Evolutionary conservation across 805 yeast genomes (phyloP).

Genomic region (Dipodascopsis uninucleata): DNA sequence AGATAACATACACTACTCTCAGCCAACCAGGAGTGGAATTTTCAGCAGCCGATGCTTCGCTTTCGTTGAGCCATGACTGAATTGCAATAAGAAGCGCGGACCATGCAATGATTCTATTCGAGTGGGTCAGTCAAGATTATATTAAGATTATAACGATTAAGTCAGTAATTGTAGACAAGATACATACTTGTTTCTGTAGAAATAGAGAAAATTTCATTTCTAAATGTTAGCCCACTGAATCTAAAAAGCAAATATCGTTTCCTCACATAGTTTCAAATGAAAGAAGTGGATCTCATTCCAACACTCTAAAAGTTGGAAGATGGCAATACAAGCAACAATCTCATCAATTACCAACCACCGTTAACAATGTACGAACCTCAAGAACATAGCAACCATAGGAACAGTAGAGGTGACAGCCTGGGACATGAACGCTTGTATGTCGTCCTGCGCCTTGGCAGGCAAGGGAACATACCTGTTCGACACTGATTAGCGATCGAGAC

Average conservation of each 20-base stretch:
- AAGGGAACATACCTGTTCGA: constrained; percentile 8
- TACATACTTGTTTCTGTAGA: constrained; percentile 1
- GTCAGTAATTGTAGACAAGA: background rate
- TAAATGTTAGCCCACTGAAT: too few species aligned
- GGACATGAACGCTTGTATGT: constrained; percentile 13
- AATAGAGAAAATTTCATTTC: too few species aligned
- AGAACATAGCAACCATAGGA: constrained; percentile 27
- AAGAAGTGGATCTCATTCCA: too few species aligned
- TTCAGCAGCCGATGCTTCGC: constrained; percentile 5
- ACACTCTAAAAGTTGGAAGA: too few species aligned
- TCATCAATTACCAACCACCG: too few species aligned
- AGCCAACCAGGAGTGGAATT: constrained; percentile 23
- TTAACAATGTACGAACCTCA: too few species aligned
- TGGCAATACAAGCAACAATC: constrained; percentile 1
- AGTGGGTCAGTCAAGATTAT: background rate
- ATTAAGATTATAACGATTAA: background rate
- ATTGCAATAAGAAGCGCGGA: constrained; percentile 21
- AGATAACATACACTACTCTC: constrained; percentile 15
- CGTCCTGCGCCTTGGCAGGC: constrained; percentile 5
- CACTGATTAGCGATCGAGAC: too few species aligned
- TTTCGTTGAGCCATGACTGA: constrained; percentile 25
- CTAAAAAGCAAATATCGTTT: too few species aligned
- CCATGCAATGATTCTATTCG: constrained; percentile 20
- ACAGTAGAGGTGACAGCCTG: constrained; percentile 9
- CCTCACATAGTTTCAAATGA: too few species aligned